Base-by-base conservation (phyloP, 352 stramenopile species). In the Phytopythium aichiense region DNA sequence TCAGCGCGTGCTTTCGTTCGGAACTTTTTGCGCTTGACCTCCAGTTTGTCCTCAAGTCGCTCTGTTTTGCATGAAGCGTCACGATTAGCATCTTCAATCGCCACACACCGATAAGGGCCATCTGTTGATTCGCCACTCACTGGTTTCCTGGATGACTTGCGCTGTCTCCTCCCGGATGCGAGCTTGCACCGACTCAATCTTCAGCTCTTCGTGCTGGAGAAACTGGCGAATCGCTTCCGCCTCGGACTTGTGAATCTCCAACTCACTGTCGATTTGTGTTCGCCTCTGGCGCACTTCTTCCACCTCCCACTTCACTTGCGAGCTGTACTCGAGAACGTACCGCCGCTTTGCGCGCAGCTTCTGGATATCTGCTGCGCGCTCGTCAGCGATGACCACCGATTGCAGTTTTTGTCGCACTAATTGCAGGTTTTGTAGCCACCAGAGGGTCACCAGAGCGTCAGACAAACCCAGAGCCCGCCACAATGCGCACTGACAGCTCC, bases 321-420 rank as follows among this genome's bases (percentile, higher is more conserved):
- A 37, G 35, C 71, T 69, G n/a, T 79, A 72, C n/a, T 84, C 62
- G 22, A 74, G 28, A 13, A 84, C 74, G 49, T 77, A 72, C 61
- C 60, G 61, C 56, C 72, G 71, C 55, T 88, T 87, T 13, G 65
- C 69, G 58, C 65, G 64, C 20, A 87, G 58, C 46, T 86, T 83
- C 37, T 80, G 71, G 18, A 76, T 62, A 33, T 73, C 64, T 20
- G 65, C 28, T n/a, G 59, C 58, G 28, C 69, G 60, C 33, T 61
- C 45, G 33, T 71, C 69, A 13, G 72, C 53, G 8, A 69, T 49
- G 40, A 49, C 46, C 7, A 67, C 62, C 43, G 73, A 59, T 25
- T 63, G 28, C 7, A 81, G 58, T 15, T 69, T 22, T 1, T 30
- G 23, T 42, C 55, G 42, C 37, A 71, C 64, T 82, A 52, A 6